These are phyloP conservation scores for Colletotrichum sp. DNA, from an alignment of 2,329 filamentous ascomycete species.

Conservation along the genomic window DNA sequence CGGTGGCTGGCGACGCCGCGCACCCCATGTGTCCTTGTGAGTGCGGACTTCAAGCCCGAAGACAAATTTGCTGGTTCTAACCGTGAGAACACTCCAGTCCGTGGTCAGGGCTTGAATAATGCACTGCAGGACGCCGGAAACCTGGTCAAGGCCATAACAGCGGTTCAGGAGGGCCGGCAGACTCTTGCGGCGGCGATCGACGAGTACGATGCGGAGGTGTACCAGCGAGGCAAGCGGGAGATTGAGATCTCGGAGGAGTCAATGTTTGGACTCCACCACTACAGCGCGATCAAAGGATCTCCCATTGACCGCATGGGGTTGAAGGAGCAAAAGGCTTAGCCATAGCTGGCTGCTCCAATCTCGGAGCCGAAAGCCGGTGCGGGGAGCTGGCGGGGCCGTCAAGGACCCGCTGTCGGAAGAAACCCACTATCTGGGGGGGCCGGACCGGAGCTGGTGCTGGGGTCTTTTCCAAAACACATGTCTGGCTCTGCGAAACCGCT, in stretches of 20 bases:
- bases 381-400: background rate
- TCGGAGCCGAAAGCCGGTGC: background rate
- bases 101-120: background rate
- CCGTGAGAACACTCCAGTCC: background rate
- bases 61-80: background rate
- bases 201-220: background rate
- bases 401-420: background rate
- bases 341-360: background rate
- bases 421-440: background rate
- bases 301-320: background rate
- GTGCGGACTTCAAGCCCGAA: background rate
- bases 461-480: background rate
- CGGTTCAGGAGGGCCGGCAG: background rate
- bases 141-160: background rate
- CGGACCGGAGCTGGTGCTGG: background rate
- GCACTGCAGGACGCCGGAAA: background rate
- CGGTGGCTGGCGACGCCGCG: background rate
- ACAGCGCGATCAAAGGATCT: background rate
- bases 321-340: background rate
- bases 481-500: background rate
- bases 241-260: background rate
- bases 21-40: background rate
- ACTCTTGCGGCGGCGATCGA: background rate
- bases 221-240: background rate
- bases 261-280: background rate